phyloP scores from a whole-genome alignment of 2,329 filamentous ascomycete genomes.

The Arthroderma sp. region DNA sequence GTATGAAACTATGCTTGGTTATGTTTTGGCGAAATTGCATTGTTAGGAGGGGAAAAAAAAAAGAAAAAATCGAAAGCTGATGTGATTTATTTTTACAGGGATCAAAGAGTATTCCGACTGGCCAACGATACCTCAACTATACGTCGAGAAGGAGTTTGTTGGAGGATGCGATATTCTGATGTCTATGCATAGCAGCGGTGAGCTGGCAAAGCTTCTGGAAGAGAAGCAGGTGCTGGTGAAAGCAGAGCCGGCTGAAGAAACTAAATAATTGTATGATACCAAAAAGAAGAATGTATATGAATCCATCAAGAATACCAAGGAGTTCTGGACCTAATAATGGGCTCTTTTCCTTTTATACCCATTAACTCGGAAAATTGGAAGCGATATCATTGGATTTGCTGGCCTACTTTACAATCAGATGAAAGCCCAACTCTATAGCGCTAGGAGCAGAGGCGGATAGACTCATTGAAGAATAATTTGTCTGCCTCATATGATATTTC shows the following conservation, averaged over 20 bases:
- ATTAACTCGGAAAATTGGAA: no score
- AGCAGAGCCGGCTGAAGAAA: slow-evolving; percentile 32
- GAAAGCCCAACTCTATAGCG: no score
- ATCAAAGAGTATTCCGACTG: slow-evolving; percentile 99
- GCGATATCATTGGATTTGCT: no score
- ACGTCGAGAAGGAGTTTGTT: slow-evolving; percentile 88
- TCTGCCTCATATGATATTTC: no score
- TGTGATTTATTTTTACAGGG: slow-evolving; percentile 38
- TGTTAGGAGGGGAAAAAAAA: background rate
- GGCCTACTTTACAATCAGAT: no score
- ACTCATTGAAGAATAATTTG: no score
- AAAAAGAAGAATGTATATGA: background rate
- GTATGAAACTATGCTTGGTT: slow-evolving; percentile 33
- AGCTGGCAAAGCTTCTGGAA: slow-evolving; percentile 79
- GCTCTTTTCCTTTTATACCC: no score
- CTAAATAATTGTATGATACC: background rate
- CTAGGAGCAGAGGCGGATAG: no score
- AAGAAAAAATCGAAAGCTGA: background rate
- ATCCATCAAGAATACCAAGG: background rate
- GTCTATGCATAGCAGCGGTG: slow-evolving; percentile 93
- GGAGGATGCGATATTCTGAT: slow-evolving; percentile 96
- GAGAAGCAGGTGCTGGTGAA: slow-evolving; percentile 75
- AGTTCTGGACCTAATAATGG: background rate
- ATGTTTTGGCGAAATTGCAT: background rate
- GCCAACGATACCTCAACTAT: slow-evolving; percentile 96